A percentile compares a stretch with the other conserved stretches of the same genome.
phyloP scores from a whole-genome alignment of 2,329 filamentous ascomycete species.

The Xylaria arbuscula region DNA sequence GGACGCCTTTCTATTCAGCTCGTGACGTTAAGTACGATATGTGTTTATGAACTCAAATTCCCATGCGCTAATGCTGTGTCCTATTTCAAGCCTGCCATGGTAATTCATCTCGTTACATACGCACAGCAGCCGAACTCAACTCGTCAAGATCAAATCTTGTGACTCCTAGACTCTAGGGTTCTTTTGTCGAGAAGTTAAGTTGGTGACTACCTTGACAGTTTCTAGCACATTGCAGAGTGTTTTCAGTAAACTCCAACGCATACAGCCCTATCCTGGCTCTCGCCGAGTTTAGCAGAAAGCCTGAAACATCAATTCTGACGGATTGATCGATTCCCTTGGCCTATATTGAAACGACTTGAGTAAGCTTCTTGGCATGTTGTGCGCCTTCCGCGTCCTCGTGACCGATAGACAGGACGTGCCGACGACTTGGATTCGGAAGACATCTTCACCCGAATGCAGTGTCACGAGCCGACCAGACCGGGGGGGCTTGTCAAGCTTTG shows the following conservation, averaged over 20 bases:
- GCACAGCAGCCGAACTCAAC: constrained; percentile 6
- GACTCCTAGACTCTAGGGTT: not conserved
- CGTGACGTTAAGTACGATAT: constrained; percentile 3
- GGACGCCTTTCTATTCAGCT: not conserved
- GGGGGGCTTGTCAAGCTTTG: constrained; percentile 11
- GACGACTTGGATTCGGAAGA: constrained; percentile 31
- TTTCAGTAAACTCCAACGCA: constrained; percentile 10
- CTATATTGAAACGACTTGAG: constrained; percentile 15
- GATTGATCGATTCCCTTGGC: not conserved
- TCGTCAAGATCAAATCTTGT: constrained; percentile 22
- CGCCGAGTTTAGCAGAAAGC: not conserved
- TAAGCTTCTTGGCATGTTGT: constrained; percentile 16
- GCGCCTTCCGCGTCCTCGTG: constrained; percentile 28
- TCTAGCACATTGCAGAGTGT: not conserved
- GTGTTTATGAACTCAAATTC: not conserved
- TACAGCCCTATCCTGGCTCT: constrained; percentile 18
- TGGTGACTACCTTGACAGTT: constrained; percentile 4
- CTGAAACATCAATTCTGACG: constrained; percentile 18
- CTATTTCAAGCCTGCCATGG: not conserved
- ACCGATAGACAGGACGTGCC: constrained; percentile 27
- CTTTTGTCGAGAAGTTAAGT: not conserved
- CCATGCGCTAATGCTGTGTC: not conserved
- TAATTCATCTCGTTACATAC: constrained; percentile 11
- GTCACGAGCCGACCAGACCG: constrained; percentile 29
- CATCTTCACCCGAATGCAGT: constrained; percentile 29